Evolutionary conservation across 768 basidiomycete species (phyloP).

Genomic region (Panaeolus papilionaceus): DNA sequence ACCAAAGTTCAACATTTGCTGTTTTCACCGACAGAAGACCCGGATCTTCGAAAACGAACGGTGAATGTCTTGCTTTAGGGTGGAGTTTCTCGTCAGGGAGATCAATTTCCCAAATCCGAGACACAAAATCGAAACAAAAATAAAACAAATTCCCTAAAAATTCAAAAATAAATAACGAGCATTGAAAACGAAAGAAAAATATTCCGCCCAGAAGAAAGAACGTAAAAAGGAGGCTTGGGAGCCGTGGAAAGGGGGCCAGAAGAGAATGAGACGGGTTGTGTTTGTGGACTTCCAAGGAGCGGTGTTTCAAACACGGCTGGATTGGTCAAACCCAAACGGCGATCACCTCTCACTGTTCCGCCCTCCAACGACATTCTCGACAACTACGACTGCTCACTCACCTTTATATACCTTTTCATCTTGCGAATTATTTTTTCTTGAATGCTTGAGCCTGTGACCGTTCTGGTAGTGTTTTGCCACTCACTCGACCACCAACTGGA

Average conservation of each 20-base stretch:
- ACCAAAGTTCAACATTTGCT: neutral
- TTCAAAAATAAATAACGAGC: neutral
- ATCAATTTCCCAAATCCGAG: neutral
- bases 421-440: neutral
- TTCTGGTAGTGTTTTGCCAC: neutral
- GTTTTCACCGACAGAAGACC: neutral
- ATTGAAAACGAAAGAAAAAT: neutral
- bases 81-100: neutral
- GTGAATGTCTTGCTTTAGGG: slow-evolving; percentile 6
- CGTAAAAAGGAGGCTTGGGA: neutral
- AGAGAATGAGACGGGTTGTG: neutral
- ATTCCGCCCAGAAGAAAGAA: neutral
- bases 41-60: neutral
- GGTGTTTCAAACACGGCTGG: slow-evolving; percentile 11
- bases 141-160: neutral
- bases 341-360: slow-evolving; percentile 13
- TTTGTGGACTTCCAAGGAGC: neutral
- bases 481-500: neutral
- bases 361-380: neutral
- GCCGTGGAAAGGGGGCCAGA: neutral
- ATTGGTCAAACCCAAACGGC: neutral
- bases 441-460: neutral
- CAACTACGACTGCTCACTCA: neutral
- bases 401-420: neutral
- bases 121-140: neutral